Percentiles rank a stretch among this genome's conserved stretches.
These are phyloP conservation scores for Ceratocystis alfenasii DNA, from an alignment of 2,329 filamentous ascomycete genomes.

Conservation along the genomic window DNA sequence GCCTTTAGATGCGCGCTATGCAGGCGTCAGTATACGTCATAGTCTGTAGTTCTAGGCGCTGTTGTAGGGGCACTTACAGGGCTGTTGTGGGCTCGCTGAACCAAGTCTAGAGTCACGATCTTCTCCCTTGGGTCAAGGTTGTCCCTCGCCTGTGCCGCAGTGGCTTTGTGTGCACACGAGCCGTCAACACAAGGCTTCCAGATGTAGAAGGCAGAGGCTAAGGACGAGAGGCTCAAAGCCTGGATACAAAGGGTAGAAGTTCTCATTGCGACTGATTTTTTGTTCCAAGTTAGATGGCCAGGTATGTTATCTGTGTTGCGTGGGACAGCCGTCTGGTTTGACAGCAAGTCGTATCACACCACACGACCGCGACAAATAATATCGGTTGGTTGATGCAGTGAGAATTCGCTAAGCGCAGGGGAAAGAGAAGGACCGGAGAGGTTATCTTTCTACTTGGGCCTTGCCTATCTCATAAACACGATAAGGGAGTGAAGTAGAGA, in stretches of 20 bases:
- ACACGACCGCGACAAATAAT: too few relatives aligned
- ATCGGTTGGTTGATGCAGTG: too few relatives aligned
- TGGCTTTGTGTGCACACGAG: slow-evolving; percentile 19
- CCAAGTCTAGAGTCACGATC: slow-evolving; percentile 9
- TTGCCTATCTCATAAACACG: too few relatives aligned
- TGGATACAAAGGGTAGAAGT: slow-evolving; percentile 5
- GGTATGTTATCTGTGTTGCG: neutral
- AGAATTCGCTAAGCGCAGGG: too few relatives aligned
- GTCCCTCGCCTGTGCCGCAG: neutral
- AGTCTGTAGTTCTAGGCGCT: neutral
- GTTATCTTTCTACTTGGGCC: too few relatives aligned
- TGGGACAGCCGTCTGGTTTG: neutral
- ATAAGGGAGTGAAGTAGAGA: too few relatives aligned
- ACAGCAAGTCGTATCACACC: neutral
- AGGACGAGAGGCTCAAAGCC: slow-evolving; percentile 15
- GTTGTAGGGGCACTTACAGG: slow-evolving; percentile 16
- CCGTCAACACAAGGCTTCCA: slow-evolving; percentile 23
- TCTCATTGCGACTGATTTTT: slow-evolving; percentile 10
- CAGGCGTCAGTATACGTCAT: slow-evolving; percentile 18
- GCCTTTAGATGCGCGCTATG: neutral
- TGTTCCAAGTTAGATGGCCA: neutral
- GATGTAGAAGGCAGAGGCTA: slow-evolving; percentile 22
- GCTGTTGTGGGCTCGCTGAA: slow-evolving; percentile 12
- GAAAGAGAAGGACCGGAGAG: too few relatives aligned
- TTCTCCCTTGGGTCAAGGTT: slow-evolving; percentile 5